phyloP scores from a whole-genome alignment of 495 filamentous ascomycete species.

The Lineolata rhizophorae region DNA sequence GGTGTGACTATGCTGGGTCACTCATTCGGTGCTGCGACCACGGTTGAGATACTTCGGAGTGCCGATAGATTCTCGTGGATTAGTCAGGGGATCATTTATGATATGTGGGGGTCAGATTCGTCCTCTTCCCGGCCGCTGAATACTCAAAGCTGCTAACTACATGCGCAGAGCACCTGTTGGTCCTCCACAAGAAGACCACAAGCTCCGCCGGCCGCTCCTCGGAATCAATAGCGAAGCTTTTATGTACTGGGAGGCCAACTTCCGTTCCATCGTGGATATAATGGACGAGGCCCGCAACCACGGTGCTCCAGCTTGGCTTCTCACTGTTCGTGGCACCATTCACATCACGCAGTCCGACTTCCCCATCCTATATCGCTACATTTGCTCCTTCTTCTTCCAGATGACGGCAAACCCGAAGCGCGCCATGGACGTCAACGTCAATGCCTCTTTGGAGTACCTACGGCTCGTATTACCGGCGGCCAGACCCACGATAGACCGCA shows the following conservation, averaged over 20 bases:
- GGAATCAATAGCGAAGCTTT: conserved; percentile 39
- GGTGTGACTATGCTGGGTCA: conserved; percentile 18
- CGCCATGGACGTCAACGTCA: conserved; percentile 33
- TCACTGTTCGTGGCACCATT: conserved; percentile 34
- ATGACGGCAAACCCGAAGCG: conserved; percentile 31
- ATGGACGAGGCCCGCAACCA: conserved; percentile 26
- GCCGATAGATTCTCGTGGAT: conserved; percentile 26
- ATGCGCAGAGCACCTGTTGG: conserved; percentile 10
- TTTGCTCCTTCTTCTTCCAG: conserved; percentile 31
- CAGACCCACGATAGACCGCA: no score
- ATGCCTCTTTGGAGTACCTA: conserved; percentile 19
- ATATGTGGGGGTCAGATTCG: conserved; percentile 34
- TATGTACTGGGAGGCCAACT: conserved; percentile 37
- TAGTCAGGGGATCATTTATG: conserved; percentile 34
- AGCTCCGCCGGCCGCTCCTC: conserved; percentile 28
- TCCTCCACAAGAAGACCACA: conserved; percentile 12
- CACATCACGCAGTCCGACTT: conserved; percentile 38
- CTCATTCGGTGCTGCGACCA: conserved; percentile 20
- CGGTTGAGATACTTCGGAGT: conserved; percentile 22
- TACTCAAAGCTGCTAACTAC: conserved; percentile 14
- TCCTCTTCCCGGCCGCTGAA: no score
- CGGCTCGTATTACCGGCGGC: no score
- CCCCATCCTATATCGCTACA: conserved; percentile 32
- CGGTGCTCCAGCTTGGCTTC: conserved; percentile 29
- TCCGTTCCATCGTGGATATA: conserved; percentile 25